phyloP scores from a whole-genome alignment of 2,329 filamentous ascomycete genomes.

The Cytospora leucostoma region DNA sequence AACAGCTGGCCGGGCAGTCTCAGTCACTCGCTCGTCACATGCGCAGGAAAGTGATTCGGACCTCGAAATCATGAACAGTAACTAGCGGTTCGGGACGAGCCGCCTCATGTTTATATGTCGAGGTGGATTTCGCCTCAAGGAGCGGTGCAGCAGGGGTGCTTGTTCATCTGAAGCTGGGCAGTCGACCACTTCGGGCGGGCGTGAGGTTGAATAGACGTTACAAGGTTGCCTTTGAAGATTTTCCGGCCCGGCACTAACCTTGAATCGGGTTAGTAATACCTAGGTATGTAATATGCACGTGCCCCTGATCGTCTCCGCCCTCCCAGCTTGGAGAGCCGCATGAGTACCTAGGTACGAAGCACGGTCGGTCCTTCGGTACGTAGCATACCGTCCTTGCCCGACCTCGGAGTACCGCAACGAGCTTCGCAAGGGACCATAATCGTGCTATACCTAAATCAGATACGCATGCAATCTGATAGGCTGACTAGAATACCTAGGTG shows the following conservation, averaged over 20 bases:
- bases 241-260: slow-evolving; percentile 8
- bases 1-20: not conserved
- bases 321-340: not conserved
- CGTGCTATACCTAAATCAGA: no score
- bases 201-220: slow-evolving; percentile 17
- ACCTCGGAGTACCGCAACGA: no score
- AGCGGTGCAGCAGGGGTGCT: slow-evolving; percentile 18
- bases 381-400: no score
- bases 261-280: not conserved
- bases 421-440: no score
- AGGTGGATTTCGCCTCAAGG: not conserved
- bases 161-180: slow-evolving; percentile 11
- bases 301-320: not conserved
- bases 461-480: no score
- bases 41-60: not conserved
- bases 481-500: no score
- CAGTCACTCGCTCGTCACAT: slow-evolving; percentile 15
- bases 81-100: slow-evolving; percentile 8
- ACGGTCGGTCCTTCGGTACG: no score
- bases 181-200: slow-evolving; percentile 11
- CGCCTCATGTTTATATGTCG: slow-evolving; percentile 17
- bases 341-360: no score
- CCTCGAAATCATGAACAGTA: not conserved
- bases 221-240: slow-evolving; percentile 15
- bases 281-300: not conserved